Conservation (phyloP, 176 grass and related monocot species). For the Oropetium thomaeum region DNA sequence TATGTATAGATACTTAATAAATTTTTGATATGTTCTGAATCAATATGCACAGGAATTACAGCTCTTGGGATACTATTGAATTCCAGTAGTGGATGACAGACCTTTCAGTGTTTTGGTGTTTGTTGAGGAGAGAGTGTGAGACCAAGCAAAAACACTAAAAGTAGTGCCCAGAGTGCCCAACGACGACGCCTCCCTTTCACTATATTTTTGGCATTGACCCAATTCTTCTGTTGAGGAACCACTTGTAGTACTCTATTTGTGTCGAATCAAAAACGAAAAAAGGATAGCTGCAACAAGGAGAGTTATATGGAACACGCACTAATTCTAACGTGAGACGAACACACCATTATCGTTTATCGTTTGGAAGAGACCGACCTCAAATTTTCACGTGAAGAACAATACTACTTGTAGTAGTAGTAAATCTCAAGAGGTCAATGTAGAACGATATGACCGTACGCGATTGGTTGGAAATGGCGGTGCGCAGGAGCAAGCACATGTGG, state of each 20-base stretch:
- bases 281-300: not conserved
- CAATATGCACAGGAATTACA: too few relatives aligned
- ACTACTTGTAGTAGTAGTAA: too few relatives aligned
- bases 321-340: too few relatives aligned
- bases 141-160: too few relatives aligned
- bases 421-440: not conserved
- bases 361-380: not conserved
- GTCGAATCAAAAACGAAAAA: not conserved
- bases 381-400: slow-evolving; percentile 9
- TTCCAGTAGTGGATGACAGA: too few relatives aligned
- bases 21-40: too few relatives aligned
- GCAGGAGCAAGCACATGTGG: slow-evolving; percentile 29
- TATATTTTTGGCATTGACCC: not conserved
- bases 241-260: not conserved
- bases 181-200: not conserved
- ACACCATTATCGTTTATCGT: not conserved
- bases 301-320: not conserved
- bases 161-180: not conserved
- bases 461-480: slow-evolving; percentile 55
- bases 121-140: too few relatives aligned
- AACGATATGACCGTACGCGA: slow-evolving; percentile 29
- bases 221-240: not conserved
- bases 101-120: too few relatives aligned
- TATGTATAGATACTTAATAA: too few relatives aligned
- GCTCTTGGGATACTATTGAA: too few relatives aligned